Evolutionary conservation across 306 rosid species (phyloP).

Genomic region (Lotus japonicus): DNA sequence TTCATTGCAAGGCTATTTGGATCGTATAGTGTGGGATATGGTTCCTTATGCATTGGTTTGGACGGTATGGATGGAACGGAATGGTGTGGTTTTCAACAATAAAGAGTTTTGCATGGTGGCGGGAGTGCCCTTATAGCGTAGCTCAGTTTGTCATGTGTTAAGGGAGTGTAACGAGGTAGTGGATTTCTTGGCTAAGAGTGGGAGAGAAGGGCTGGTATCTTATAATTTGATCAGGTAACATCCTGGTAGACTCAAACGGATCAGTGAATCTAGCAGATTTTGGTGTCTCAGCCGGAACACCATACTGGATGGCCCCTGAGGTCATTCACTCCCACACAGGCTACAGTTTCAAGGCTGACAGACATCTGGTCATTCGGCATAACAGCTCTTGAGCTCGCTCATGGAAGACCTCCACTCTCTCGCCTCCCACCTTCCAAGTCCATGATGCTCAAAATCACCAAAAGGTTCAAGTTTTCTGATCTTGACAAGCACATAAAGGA

Average conservation of each 20-base stretch:
- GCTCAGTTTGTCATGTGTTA: too few species aligned
- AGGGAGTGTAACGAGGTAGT: too few species aligned
- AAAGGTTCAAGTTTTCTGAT: conserved; percentile 48
- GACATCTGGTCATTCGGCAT: conserved; percentile 70
- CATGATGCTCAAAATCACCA: conserved; percentile 42
- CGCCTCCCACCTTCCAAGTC: conserved; percentile 57
- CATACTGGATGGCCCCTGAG: conserved; percentile 76
- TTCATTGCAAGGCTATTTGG: too few species aligned
- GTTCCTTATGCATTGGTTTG: too few species aligned
- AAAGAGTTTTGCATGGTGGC: too few species aligned
- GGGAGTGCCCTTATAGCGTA: too few species aligned
- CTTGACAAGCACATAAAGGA: conserved; percentile 23
- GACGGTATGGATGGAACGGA: too few species aligned
- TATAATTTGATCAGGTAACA: not conserved
- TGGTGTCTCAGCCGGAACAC: conserved; percentile 51
- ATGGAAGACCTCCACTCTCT: conserved; percentile 65
- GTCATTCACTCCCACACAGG: conserved; percentile 56
- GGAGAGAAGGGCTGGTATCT: too few species aligned
- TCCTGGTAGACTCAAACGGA: conserved; percentile 49
- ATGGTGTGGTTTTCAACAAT: too few species aligned
- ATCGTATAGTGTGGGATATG: too few species aligned
- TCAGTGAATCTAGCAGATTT: conserved; percentile 47
- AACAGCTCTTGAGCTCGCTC: conserved; percentile 56
- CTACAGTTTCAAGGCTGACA: conserved; percentile 55
- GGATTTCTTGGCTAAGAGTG: too few species aligned